Evolutionary conservation across 176 grass and related monocot species (phyloP), one percentile per base, ranked within the genome.

Genomic region (Oryza meyeriana): DNA sequence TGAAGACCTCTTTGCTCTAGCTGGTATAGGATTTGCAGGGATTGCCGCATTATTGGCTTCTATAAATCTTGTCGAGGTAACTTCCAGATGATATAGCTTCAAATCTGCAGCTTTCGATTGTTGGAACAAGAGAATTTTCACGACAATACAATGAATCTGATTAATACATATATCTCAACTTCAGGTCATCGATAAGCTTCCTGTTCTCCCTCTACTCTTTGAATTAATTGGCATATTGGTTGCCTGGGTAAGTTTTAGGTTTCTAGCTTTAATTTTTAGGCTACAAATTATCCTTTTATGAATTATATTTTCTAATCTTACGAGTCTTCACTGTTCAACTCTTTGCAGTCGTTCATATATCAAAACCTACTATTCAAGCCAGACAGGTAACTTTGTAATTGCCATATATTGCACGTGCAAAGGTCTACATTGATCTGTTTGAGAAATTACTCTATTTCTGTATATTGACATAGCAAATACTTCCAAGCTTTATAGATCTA

Each of bases 281-380:
- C 63, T 40, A 40, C 7, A 71, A 12, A 14, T 18, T 61, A 20
- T 24, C 7, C 25, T 22, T 12, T 70, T 38, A 31, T 11, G 35
- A 12, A 27, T 61, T 45, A 45, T 71, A 22, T 76, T 63, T 27
- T 55, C 8, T 63, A 69, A 25, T 64, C 45, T 69, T 45, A 16
- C 48, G 57, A 79, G 16, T 31, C 12, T 48, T 75, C 40, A 81
- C 45, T 63, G 14, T 44, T 38, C 48, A 67, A 32, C 39, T 84
- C 66, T 85, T 86, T 86, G 67, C 88, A 95, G 96, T 77, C 84
- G 77, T 98, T 98, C 76, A 83, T 98, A 81, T 98, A 98, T 66
- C 89, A 89, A 45, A 95, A 98, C 74, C 96, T 98, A 64, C 85
- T 98, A 29, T 93, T 98, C 87, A 98, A 90, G 75, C 74, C 87